Evolutionary conservation across 176 grass and related monocot species (phyloP).

Genomic region (Triticum timopheevii): DNA sequence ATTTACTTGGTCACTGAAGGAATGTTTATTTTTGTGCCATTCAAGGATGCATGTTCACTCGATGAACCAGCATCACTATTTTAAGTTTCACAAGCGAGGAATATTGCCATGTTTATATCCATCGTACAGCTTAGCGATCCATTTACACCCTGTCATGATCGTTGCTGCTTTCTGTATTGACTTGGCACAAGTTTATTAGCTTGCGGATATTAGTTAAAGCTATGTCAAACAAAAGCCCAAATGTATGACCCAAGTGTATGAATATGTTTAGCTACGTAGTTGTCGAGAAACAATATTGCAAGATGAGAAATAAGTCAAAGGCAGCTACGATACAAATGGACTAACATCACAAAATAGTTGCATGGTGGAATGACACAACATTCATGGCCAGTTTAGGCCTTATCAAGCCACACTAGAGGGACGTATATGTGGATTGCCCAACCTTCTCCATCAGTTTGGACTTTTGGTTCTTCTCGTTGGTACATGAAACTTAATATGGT

Average conservation of each 20-base stretch:
- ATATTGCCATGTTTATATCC: conserved; percentile 9
- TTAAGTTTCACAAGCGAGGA: conserved; percentile 11
- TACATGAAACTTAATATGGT: background rate
- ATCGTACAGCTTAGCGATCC: background rate
- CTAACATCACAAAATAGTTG: background rate
- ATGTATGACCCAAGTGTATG: background rate
- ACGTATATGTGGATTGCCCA: background rate
- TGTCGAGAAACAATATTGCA: background rate
- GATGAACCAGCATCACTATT: conserved; percentile 1
- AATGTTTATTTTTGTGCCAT: background rate
- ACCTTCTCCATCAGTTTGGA: background rate
- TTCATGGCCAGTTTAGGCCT: background rate
- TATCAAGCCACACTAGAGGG: background rate
- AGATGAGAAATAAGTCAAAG: background rate
- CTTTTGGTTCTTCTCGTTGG: background rate
- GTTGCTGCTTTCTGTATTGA: background rate
- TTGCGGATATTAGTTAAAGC: conserved; percentile 5
- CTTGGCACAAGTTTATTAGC: background rate
- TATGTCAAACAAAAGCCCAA: background rate
- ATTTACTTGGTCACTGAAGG: background rate
- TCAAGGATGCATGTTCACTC: conserved; percentile 1
- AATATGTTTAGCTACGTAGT: background rate
- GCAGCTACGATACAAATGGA: background rate
- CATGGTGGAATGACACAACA: background rate
- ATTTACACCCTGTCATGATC: conserved; percentile 11